phyloP scores from a whole-genome alignment of 306 rosid genomes.

The Senna tora region DNA sequence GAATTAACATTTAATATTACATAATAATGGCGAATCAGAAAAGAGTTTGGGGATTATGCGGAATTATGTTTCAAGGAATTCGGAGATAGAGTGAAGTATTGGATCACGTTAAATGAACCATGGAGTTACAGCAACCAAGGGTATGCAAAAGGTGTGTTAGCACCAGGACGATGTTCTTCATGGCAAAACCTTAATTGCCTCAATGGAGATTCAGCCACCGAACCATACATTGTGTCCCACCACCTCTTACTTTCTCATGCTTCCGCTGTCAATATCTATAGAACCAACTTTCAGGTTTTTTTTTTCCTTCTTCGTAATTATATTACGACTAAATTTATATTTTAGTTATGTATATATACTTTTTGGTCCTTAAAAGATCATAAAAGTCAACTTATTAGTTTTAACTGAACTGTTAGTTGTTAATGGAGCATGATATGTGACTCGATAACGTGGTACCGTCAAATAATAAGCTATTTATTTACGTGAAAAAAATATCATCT shows the following conservation, averaged over 20 bases:
- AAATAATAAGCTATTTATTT: too few species aligned
- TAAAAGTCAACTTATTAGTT: too few species aligned
- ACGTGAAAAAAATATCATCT: too few species aligned
- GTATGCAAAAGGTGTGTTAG: slow-evolving; percentile 33
- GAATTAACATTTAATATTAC: too few species aligned
- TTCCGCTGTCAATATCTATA: slow-evolving; percentile 44
- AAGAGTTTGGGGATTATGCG: slow-evolving; percentile 39
- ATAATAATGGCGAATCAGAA: too few species aligned
- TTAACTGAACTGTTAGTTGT: too few species aligned
- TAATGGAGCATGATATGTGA: too few species aligned
- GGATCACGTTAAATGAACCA: slow-evolving; percentile 56
- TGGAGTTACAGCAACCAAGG: slow-evolving; percentile 33
- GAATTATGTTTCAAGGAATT: slow-evolving; percentile 47
- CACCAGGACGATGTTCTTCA: slow-evolving; percentile 58
- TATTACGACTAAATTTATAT: too few species aligned
- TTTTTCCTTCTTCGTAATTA: too few species aligned
- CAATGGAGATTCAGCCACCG: slow-evolving; percentile 48
- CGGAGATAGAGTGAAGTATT: slow-evolving; percentile 50
- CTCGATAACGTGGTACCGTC: too few species aligned
- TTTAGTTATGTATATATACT: too few species aligned
- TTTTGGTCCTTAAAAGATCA: too few species aligned
- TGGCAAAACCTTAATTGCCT: slow-evolving; percentile 46
- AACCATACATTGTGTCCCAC: slow-evolving; percentile 56
- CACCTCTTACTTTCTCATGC: slow-evolving; percentile 61
- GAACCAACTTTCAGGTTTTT: slow-evolving; percentile 52